Percentiles rank a stretch among this genome's conserved stretches.
phyloP scores from a whole-genome alignment of 1,139 yeast genomes.

The Suhomyces kunorum region DNA sequence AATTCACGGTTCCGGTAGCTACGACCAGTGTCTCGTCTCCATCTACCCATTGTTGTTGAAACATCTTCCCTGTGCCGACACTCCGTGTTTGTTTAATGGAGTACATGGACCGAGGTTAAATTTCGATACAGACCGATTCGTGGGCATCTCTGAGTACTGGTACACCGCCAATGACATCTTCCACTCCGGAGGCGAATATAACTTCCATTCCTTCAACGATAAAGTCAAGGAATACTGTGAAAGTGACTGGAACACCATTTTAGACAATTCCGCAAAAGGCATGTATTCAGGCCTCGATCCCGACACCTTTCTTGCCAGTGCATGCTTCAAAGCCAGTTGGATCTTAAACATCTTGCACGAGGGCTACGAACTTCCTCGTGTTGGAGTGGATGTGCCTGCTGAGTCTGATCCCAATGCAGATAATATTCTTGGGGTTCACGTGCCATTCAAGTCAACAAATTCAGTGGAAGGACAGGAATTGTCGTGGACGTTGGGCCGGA shows the following conservation, averaged over 20 bases:
- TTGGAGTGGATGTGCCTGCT: conserved; percentile 49
- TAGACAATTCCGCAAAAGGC: conserved; percentile 52
- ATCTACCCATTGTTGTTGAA: conserved; percentile 72
- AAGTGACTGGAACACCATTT: conserved; percentile 58
- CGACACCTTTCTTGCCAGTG: conserved; percentile 52
- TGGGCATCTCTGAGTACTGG: conserved; percentile 84
- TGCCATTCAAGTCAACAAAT: conserved; percentile 62
- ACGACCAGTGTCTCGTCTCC: conserved; percentile 63
- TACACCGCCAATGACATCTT: conserved; percentile 82
- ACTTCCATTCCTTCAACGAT: conserved; percentile 58
- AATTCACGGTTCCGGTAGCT: conserved; percentile 66
- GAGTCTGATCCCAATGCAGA: conserved; percentile 19
- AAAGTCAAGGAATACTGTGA: conserved; percentile 67
- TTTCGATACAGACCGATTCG: conserved; percentile 68
- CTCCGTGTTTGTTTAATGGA: conserved; percentile 79
- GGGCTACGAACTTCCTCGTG: conserved; percentile 72
- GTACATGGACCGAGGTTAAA: conserved; percentile 76
- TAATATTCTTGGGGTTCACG: conserved; percentile 37
- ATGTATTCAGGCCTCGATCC: conserved; percentile 51
- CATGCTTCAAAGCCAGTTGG: conserved; percentile 86
- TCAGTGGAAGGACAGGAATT: conserved; percentile 60
- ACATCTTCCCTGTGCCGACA: conserved; percentile 69
- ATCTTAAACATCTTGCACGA: conserved; percentile 74
- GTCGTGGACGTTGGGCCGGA: conserved; percentile 70
- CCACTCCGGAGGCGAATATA: conserved; percentile 75